Conservation (phyloP, 2,329 filamentous ascomycete species). For the Colletotrichum falcatum region DNA sequence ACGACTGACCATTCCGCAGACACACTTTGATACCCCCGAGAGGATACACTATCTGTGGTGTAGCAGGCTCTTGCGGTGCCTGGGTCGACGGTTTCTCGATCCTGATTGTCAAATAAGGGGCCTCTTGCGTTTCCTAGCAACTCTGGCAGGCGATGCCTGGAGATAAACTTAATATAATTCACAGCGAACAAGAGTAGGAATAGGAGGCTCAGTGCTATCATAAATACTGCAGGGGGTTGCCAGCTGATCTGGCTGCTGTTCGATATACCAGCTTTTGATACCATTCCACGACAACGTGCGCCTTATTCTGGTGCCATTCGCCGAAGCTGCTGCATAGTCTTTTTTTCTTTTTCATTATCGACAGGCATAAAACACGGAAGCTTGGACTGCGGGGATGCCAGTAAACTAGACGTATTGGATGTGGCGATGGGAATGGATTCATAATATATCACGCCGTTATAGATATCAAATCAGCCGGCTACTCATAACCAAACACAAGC, state of each 20-base stretch:
- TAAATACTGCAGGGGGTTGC: not conserved
- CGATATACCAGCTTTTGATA: constrained; percentile 13
- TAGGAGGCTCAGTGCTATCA: not conserved
- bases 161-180: not conserved
- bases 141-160: too few species aligned
- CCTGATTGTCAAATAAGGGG: constrained; percentile 61
- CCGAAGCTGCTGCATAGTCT: not conserved
- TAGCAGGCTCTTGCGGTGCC: constrained; percentile 82
- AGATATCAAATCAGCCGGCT: not conserved
- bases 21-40: constrained; percentile 89
- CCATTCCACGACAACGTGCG: constrained; percentile 12
- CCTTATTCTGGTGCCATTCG: constrained; percentile 6
- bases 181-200: not conserved
- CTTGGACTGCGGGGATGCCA: not conserved
- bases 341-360: not conserved
- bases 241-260: not conserved
- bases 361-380: not conserved
- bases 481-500: not conserved
- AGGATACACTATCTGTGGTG: constrained; percentile 88
- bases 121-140: not conserved
- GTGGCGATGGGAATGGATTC: not conserved
- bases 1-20: constrained; percentile 59
- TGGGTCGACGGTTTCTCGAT: constrained; percentile 91
- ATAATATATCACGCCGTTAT: not conserved
- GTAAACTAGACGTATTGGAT: constrained; percentile 16